phyloP scores from a whole-genome alignment of 2,329 filamentous ascomycete genomes.

The Fusarium chaquense region DNA sequence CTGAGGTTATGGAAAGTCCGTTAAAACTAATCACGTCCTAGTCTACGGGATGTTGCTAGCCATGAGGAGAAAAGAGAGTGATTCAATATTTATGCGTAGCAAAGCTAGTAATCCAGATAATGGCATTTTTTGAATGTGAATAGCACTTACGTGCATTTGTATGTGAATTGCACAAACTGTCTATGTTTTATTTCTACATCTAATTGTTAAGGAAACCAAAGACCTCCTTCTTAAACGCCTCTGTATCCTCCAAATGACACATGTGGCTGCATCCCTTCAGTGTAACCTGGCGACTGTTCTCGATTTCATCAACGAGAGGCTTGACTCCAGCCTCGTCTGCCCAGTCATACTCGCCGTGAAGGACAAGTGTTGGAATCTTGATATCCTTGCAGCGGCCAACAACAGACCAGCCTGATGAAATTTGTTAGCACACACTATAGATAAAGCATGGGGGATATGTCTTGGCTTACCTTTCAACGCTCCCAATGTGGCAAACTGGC shows the following conservation, averaged over 20 bases:
- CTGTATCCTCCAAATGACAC: constrained; percentile 4
- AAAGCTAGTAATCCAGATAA: background rate
- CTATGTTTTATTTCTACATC: background rate
- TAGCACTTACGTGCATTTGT: background rate
- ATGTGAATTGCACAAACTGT: background rate
- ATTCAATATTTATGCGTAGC: background rate
- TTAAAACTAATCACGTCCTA: background rate
- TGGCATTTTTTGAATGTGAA: background rate
- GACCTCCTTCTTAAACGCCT: constrained; percentile 17
- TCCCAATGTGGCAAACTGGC: constrained; percentile 9
- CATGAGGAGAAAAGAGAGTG: background rate
- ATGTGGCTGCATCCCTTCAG: constrained; percentile 14
- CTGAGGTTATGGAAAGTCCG: background rate
- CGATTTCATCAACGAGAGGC: constrained; percentile 8
- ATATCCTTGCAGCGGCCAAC: constrained; percentile 9
- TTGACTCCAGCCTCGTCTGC: constrained; percentile 8
- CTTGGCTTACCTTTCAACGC: constrained; percentile 2
- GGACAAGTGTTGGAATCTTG: constrained; percentile 2
- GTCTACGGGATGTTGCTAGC: background rate
- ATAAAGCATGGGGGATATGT: background rate
- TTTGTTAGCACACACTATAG: background rate
- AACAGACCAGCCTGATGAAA: constrained; percentile 6
- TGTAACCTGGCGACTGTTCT: constrained; percentile 7
- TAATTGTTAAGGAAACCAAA: constrained; percentile 3
- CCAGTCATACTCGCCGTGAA: constrained; percentile 15